phyloP scores from a whole-genome alignment of 768 basidiomycete species.

The Suillus spraguei region DNA sequence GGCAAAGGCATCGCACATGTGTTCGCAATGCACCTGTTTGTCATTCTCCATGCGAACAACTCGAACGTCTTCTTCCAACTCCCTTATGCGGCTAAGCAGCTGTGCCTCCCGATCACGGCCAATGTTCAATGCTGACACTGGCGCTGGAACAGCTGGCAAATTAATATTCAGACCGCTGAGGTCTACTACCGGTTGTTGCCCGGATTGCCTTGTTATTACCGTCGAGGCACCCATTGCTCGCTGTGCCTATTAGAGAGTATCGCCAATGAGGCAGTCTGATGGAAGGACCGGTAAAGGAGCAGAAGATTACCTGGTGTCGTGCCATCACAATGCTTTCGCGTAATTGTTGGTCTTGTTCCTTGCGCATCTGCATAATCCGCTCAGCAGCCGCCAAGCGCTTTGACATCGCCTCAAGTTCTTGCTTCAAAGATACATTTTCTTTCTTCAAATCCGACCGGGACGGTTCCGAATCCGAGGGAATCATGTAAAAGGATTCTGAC shows the following conservation, averaged over 20 bases:
- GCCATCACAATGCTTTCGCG: slow-evolving; percentile 80
- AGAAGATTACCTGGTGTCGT: slow-evolving; percentile 57
- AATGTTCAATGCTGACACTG: slow-evolving; percentile 52
- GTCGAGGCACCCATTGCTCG: slow-evolving; percentile 74
- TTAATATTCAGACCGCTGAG: slow-evolving; percentile 61
- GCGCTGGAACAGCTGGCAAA: slow-evolving; percentile 47
- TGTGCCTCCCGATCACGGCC: slow-evolving; percentile 59
- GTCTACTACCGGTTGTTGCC: slow-evolving; percentile 46
- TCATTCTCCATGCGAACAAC: slow-evolving; percentile 70
- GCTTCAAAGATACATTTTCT: slow-evolving; percentile 68
- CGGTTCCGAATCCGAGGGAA: slow-evolving; percentile 63
- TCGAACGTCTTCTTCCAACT: slow-evolving; percentile 80
- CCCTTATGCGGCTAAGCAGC: slow-evolving; percentile 55
- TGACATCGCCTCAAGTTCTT: slow-evolving; percentile 59
- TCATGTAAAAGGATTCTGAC: slow-evolving; percentile 79
- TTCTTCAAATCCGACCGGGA: slow-evolving; percentile 53
- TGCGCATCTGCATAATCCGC: slow-evolving; percentile 62
- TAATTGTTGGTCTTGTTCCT: slow-evolving; percentile 78
- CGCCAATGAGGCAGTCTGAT: slow-evolving; percentile 9
- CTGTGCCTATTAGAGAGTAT: slow-evolving; percentile 58
- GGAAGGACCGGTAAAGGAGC: not conserved
- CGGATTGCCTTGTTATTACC: slow-evolving; percentile 48
- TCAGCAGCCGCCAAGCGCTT: slow-evolving; percentile 64
- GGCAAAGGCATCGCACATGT: slow-evolving; percentile 11
- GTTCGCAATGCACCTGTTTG: slow-evolving; percentile 62